A percentile compares a stretch with the other conserved stretches of the same genome.
phyloP scores from a whole-genome alignment of 352 stramenopile genomes.

The Phytopythium litorale region DNA sequence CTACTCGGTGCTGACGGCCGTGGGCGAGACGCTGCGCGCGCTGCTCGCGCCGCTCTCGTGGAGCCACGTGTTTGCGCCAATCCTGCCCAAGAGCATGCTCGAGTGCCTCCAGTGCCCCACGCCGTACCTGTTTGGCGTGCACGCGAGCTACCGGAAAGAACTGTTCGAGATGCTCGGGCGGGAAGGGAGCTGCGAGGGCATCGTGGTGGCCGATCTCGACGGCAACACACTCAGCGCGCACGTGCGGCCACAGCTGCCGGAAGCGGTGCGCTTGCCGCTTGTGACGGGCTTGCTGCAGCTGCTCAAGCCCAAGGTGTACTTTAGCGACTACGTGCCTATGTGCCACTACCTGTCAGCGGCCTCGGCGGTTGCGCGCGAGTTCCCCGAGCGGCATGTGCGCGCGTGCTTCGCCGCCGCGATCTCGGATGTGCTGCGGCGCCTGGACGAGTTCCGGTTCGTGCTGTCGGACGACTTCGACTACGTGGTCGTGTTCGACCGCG shows the following conservation, averaged over 20 bases:
- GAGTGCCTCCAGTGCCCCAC: constrained; percentile 83
- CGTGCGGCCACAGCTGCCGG: constrained; percentile 40
- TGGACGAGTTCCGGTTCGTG: constrained; percentile 82
- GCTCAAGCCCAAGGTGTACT: constrained; percentile 70
- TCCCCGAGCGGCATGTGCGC: constrained; percentile 57
- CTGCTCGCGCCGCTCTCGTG: constrained; percentile 77
- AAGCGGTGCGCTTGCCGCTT: constrained; percentile 37
- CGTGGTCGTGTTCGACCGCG: constrained; percentile 81
- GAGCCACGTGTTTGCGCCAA: constrained; percentile 84
- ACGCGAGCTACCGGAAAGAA: constrained; percentile 64
- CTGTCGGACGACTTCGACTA: constrained; percentile 86
- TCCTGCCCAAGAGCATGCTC: constrained; percentile 77
- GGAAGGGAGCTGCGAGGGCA: constrained; percentile 68
- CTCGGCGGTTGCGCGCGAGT: constrained; percentile 23
- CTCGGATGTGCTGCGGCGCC: constrained; percentile 40
- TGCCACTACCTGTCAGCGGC: constrained; percentile 21
- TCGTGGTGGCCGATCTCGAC: constrained; percentile 73
- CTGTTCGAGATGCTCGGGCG: constrained; percentile 68
- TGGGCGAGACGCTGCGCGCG: constrained; percentile 74
- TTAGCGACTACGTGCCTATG: constrained; percentile 77
- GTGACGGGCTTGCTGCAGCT: constrained; percentile 50
- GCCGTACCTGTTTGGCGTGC: constrained; percentile 83
- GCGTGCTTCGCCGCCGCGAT: constrained; percentile 53
- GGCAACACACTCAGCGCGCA: constrained; percentile 46
- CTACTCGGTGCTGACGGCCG: constrained; percentile 76